A percentile compares a stretch with the other conserved stretches of the same genome.
Conservation (phyloP, 78 protist genomes). For the Tieghemostelium lacteum region DNA sequence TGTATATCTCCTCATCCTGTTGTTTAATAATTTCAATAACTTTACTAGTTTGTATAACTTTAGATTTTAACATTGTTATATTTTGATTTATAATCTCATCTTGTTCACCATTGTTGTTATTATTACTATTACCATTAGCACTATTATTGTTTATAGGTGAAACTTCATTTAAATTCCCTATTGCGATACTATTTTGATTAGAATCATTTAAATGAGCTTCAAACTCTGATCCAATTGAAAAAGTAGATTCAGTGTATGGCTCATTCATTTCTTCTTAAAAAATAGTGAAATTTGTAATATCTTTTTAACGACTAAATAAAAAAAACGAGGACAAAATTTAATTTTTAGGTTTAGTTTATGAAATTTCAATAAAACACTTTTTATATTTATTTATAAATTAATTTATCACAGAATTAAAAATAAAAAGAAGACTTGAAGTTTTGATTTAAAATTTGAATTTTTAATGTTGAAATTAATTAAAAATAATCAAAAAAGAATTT, state of each 20-base stretch:
- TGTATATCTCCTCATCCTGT: neutral
- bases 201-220: neutral
- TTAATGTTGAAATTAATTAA: no score
- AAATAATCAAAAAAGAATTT: no score
- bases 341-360: no score
- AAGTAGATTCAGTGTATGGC: neutral
- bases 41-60: constrained; percentile 1
- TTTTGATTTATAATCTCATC: neutral
- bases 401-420: no score
- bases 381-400: no score
- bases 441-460: no score
- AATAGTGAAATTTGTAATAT: neutral
- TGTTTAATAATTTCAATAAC: neutral
- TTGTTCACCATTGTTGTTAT: neutral
- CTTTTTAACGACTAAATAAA: neutral
- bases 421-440: no score
- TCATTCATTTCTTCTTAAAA: neutral
- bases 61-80: constrained; percentile 12
- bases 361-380: no score
- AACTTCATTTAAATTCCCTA: neutral
- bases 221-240: neutral
- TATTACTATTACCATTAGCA: neutral
- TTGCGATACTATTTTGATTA: neutral
- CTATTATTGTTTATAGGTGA: neutral
- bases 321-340: no score